Percentiles rank a stretch among this genome's conserved stretches.
Conservation (phyloP, 768 basidiomycete species). For the Pholiota conissans region DNA sequence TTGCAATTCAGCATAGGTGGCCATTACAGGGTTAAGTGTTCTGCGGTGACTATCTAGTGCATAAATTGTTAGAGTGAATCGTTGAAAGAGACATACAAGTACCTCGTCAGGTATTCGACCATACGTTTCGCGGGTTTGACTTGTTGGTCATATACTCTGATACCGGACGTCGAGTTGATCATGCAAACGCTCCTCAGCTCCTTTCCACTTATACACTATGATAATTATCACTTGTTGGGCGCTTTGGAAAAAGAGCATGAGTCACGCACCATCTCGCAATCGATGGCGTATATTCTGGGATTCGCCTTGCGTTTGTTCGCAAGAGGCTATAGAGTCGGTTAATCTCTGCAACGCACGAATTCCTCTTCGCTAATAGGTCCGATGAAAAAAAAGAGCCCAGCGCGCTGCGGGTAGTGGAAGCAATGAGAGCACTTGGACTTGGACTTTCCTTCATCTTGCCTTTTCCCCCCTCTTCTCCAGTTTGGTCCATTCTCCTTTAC, state of each 20-base stretch:
- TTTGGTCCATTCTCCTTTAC: slow-evolving; percentile 55
- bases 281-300: slow-evolving; percentile 75
- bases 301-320: slow-evolving; percentile 33
- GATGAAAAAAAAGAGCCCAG: slow-evolving; percentile 81
- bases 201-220: slow-evolving; percentile 86
- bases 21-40: too few relatives aligned
- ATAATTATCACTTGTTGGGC: neutral
- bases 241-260: neutral
- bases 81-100: too few relatives aligned
- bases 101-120: too few relatives aligned
- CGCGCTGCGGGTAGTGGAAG: slow-evolving; percentile 77
- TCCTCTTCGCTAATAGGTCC: slow-evolving; percentile 79
- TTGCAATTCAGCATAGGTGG: slow-evolving; percentile 82
- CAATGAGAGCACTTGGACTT: slow-evolving; percentile 68
- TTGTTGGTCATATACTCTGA: slow-evolving; percentile 83
- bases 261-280: slow-evolving; percentile 93
- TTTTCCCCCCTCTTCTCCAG: slow-evolving; percentile 79
- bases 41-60: too few relatives aligned
- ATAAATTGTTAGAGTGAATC: too few relatives aligned
- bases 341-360: slow-evolving; percentile 69
- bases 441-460: slow-evolving; percentile 52
- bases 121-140: slow-evolving; percentile 88
- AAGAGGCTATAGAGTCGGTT: slow-evolving; percentile 50
- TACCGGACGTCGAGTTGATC: slow-evolving; percentile 72
- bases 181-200: slow-evolving; percentile 85